Conservation (phyloP, 2,329 filamentous ascomycete genomes). For the Xylaria sp. region DNA sequence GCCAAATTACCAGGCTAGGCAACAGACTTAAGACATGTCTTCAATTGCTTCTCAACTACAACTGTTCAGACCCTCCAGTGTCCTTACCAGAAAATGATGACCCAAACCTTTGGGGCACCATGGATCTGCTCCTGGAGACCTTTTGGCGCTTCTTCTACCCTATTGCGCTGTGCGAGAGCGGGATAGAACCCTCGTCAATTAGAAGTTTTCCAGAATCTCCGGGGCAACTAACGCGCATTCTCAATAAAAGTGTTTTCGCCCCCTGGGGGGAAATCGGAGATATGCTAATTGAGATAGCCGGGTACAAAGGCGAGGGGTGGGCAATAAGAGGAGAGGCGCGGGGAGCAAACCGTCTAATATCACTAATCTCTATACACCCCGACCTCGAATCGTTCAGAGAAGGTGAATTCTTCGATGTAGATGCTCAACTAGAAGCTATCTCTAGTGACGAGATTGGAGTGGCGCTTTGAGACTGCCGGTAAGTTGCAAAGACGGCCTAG, state of each 20-base stretch:
- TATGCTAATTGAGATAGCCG: conserved; percentile 14
- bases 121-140: conserved; percentile 18
- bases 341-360: conserved; percentile 13
- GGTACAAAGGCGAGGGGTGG: background rate
- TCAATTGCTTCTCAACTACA: conserved; percentile 16
- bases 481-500: no score
- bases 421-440: background rate
- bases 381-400: conserved; percentile 10
- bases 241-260: background rate
- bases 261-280: conserved; percentile 21
- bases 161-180: conserved; percentile 1
- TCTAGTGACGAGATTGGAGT: background rate
- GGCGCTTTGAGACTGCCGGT: background rate
- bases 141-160: conserved; percentile 21
- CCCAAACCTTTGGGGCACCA: background rate
- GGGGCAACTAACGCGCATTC: background rate
- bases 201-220: background rate
- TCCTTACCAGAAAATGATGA: conserved; percentile 3
- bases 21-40: conserved; percentile 5
- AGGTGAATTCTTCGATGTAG: conserved; percentile 18
- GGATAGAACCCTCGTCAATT: no score
- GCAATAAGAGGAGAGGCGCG: background rate
- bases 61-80: background rate
- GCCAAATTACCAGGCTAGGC: conserved; percentile 9
- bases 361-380: conserved; percentile 13